Conservation (phyloP, 2,329 filamentous ascomycete species). For the Kalaharituber pfeilii region DNA sequence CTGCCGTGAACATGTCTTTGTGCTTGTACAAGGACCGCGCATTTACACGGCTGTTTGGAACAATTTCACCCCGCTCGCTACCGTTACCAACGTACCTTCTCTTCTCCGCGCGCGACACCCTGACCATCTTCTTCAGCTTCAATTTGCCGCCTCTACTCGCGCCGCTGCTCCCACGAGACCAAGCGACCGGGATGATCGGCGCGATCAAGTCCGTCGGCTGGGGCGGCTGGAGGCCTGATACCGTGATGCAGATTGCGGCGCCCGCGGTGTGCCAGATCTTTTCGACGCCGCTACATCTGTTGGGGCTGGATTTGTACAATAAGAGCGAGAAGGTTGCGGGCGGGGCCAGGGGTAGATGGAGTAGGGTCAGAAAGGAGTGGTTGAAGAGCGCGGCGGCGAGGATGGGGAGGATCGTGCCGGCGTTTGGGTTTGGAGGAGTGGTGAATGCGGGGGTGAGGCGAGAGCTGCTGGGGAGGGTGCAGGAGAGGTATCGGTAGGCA, state of each 20-base stretch:
- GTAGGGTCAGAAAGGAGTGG: conserved; percentile 58
- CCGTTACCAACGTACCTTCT: conserved; percentile 55
- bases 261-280: conserved; percentile 46
- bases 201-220: conserved; percentile 32
- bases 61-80: conserved; percentile 40
- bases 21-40: conserved; percentile 81
- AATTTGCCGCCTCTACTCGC: conserved; percentile 70
- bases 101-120: conserved; percentile 65
- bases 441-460: conserved; percentile 58
- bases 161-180: conserved; percentile 39
- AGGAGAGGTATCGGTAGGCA: conserved; percentile 18
- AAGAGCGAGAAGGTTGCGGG: conserved; percentile 33
- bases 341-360: conserved; percentile 43
- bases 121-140: conserved; percentile 85
- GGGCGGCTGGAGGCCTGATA: conserved; percentile 36
- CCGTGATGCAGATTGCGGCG: conserved; percentile 59
- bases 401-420: conserved; percentile 71
- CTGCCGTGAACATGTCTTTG: conserved; percentile 60
- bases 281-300: conserved; percentile 67
- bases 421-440: conserved; percentile 75
- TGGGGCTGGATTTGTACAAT: conserved; percentile 78
- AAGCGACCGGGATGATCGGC: conserved; percentile 30
- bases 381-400: conserved; percentile 53
- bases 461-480: conserved; percentile 46
- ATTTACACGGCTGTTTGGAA: conserved; percentile 69